Evolutionary conservation across 306 rosid genomes (phyloP).

Genomic region (Ormosia emarginata): DNA sequence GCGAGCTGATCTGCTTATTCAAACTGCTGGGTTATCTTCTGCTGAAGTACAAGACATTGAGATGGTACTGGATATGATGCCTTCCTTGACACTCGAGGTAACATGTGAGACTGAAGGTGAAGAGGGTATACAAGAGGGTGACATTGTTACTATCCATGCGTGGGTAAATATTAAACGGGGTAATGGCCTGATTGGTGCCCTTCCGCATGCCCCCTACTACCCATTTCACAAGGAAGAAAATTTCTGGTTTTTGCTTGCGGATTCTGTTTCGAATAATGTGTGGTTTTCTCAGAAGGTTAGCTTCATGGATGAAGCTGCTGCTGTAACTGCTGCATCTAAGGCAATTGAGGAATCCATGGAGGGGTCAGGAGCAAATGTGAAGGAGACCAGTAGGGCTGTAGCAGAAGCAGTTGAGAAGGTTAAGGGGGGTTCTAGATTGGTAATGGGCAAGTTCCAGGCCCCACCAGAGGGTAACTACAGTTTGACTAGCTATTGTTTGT

Average conservation of each 20-base stretch:
- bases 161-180: conserved; percentile 74
- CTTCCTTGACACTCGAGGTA: conserved; percentile 64
- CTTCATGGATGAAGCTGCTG: conserved; percentile 90
- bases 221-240: conserved; percentile 92
- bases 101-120: conserved; percentile 95
- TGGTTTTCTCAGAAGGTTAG: conserved; percentile 96
- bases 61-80: conserved; percentile 76
- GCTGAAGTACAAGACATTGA: conserved; percentile 83
- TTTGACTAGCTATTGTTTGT: conserved; percentile 80
- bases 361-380: conserved; percentile 77
- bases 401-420: conserved; percentile 83
- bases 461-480: conserved; percentile 85
- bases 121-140: conserved; percentile 96
- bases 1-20: conserved; percentile 78
- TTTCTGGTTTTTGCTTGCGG: conserved; percentile 87
- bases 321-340: conserved; percentile 85
- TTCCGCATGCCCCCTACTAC: conserved; percentile 88
- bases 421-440: conserved; percentile 76
- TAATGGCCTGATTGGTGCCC: conserved; percentile 79
- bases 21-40: conserved; percentile 70
- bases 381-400: conserved; percentile 69
- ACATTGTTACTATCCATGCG: conserved; percentile 78
- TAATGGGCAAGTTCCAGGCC: conserved; percentile 85
- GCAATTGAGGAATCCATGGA: conserved; percentile 86
- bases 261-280: conserved; percentile 67